Evolutionary conservation across 2,329 filamentous ascomycete genomes (phyloP).

Genomic region (Malbranchea zuffiana): DNA sequence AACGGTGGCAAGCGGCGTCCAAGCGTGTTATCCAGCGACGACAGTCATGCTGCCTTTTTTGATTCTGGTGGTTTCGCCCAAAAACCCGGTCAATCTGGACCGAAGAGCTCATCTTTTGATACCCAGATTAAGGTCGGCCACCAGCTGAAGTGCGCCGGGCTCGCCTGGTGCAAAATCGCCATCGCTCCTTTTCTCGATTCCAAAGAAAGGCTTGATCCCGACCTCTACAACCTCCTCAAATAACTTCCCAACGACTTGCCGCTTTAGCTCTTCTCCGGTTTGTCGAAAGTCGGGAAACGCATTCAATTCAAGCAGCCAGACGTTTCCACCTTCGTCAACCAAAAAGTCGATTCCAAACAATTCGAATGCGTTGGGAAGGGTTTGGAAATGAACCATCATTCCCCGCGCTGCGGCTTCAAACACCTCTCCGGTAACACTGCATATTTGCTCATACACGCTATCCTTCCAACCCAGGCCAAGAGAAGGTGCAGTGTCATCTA

Average conservation of each 20-base stretch:
- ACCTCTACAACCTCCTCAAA: constrained; percentile 62
- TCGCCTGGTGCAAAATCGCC: constrained; percentile 5
- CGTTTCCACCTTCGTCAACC: constrained; percentile 52
- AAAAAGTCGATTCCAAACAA: constrained; percentile 86
- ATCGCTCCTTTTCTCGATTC: constrained; percentile 12
- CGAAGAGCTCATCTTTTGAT: constrained; percentile 20
- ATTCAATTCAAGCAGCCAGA: constrained; percentile 84
- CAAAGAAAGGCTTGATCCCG: constrained; percentile 61
- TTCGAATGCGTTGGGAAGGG: constrained; percentile 80
- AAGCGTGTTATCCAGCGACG: too few species aligned
- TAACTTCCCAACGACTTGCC: constrained; percentile 57
- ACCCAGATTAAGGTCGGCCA: constrained; percentile 33
- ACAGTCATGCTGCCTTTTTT: too few species aligned
- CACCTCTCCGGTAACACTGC: constrained; percentile 58
- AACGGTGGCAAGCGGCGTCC: too few species aligned
- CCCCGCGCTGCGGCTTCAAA: constrained; percentile 78
- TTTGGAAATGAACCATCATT: constrained; percentile 87
- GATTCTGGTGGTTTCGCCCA: too few species aligned
- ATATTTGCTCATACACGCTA: constrained; percentile 63
- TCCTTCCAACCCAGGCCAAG: constrained; percentile 40
- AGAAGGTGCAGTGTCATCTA: constrained; percentile 36
- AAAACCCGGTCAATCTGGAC: not conserved
- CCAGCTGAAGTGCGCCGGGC: constrained; percentile 24
- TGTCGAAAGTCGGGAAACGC: constrained; percentile 94
- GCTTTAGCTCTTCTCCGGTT: constrained; percentile 65